Evolutionary conservation across 768 basidiomycete genomes (phyloP).

Genomic region (Mycena galericulata): DNA sequence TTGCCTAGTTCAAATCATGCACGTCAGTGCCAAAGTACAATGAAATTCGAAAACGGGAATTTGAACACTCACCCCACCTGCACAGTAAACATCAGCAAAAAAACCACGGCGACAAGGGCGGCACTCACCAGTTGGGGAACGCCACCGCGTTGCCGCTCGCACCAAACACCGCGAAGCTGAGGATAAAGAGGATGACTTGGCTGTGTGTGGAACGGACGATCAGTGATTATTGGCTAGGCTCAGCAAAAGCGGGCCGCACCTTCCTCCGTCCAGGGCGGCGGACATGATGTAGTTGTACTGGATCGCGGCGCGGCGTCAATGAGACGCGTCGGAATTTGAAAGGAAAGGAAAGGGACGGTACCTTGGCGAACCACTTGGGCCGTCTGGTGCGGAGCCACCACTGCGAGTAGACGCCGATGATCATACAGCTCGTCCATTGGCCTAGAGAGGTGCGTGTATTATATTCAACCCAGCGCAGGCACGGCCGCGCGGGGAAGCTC

Average conservation of each 20-base stretch:
- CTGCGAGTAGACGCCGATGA: slow-evolving; percentile 62
- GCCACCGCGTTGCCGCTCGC: slow-evolving; percentile 55
- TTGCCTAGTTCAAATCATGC: slow-evolving; percentile 5
- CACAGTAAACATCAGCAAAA: not conserved
- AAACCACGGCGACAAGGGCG: not conserved
- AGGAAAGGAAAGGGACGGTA: slow-evolving; percentile 27
- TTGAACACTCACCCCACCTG: slow-evolving; percentile 26
- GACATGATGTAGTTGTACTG: slow-evolving; percentile 60
- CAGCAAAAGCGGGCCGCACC: not conserved
- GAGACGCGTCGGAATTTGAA: too few species aligned
- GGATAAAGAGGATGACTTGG: slow-evolving; percentile 62
- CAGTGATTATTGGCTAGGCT: not conserved
- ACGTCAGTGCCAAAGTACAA: slow-evolving; percentile 13
- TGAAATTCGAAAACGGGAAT: not conserved
- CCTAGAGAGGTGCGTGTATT: too few species aligned
- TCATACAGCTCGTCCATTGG: slow-evolving; percentile 65
- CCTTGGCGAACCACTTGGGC: slow-evolving; percentile 63
- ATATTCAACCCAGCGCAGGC: not conserved
- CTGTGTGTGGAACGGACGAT: slow-evolving; percentile 15
- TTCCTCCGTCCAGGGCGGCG: slow-evolving; percentile 63
- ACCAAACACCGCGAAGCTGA: slow-evolving; percentile 51
- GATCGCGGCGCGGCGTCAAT: not conserved
- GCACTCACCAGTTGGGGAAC: slow-evolving; percentile 59
- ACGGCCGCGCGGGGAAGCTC: not conserved
- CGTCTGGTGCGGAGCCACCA: slow-evolving; percentile 60